Evolutionary conservation across 805 yeast species (phyloP), one percentile per base, ranked within the genome.

Genomic region (Ogataea sp.): DNA sequence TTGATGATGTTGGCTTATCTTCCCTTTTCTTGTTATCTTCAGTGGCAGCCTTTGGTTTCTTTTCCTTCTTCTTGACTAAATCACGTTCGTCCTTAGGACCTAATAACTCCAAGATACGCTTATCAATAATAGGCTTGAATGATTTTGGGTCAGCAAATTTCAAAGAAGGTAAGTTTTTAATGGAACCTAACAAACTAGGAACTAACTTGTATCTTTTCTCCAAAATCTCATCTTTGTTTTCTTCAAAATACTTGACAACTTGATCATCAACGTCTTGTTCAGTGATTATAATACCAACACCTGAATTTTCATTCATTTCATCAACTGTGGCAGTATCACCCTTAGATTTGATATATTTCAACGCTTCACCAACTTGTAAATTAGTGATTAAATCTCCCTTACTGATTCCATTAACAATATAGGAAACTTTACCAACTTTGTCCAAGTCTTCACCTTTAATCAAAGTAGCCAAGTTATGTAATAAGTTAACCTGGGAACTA

Each of bases 31-130:
- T 50, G 34, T 59, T 59, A 15, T 56, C 54, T 14, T 47, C 46
- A 63, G 83, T 83, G 38, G 79, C 70, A n/a, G n/a, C n/a, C 9
- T 51, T 46, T 21, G 46, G 46, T 14, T 49, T 45, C 58, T 71
- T 67, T 57, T 78, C 78, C 67, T 81, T 78, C 62, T 83, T 87
- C 64, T 83, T 83, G 38, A 79, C 70, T 18, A 79, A 68, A 60
- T 93, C 98, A 47, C 97, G 78, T 57, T 89, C 97, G 58, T 93
- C 98, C 61, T 90, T 90, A 39, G 97, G 97, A 29, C 98, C 98
- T 42, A 89, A 65, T 13, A 81, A 61, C 32, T 65, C 75, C 44
- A 83, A 60, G n/a, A 88, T 65, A 52, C 83, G 76, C 32, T 71
- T 78, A 58, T 93, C 98, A 49, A 93, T 82, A 20, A 77, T 71